Evolutionary conservation across 2,329 filamentous ascomycete genomes (phyloP).

Genomic region (Colletotrichum camelliae): DNA sequence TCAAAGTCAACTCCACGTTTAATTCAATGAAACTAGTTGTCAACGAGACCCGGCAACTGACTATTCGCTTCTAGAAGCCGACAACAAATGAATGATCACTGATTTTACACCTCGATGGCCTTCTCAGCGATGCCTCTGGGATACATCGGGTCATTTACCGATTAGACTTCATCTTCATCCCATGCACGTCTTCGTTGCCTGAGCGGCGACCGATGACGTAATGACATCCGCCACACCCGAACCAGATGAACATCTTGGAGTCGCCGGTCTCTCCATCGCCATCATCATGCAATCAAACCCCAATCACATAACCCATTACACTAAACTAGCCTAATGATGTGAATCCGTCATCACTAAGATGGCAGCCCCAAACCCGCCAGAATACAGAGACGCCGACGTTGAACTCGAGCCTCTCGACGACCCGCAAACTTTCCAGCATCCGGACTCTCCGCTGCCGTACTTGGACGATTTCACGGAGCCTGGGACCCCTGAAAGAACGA

Average conservation of each 20-base stretch:
- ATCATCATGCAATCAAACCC: neutral
- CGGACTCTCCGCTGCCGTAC: constrained; percentile 8
- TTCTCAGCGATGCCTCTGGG: too few relatives aligned
- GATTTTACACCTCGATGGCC: too few relatives aligned
- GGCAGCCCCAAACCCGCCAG: neutral
- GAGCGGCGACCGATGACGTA: constrained; percentile 3
- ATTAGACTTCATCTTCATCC: too few relatives aligned
- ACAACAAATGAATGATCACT: too few relatives aligned
- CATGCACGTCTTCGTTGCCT: neutral
- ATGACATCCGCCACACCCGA: neutral
- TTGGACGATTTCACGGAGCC: neutral
- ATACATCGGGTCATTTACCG: neutral
- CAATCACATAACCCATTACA: neutral
- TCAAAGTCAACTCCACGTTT: too few relatives aligned
- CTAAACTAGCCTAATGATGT: neutral
- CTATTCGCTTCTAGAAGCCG: too few relatives aligned
- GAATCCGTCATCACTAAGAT: neutral
- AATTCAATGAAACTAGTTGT: too few relatives aligned
- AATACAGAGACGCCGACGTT: constrained; percentile 6
- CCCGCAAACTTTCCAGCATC: neutral
- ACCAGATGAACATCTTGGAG: neutral
- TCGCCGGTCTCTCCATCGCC: neutral
- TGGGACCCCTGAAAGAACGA: neutral
- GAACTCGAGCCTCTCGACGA: constrained; percentile 1
- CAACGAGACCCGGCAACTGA: too few relatives aligned